Conservation (phyloP, 106 monocot species). For the Allium cepa region DNA sequence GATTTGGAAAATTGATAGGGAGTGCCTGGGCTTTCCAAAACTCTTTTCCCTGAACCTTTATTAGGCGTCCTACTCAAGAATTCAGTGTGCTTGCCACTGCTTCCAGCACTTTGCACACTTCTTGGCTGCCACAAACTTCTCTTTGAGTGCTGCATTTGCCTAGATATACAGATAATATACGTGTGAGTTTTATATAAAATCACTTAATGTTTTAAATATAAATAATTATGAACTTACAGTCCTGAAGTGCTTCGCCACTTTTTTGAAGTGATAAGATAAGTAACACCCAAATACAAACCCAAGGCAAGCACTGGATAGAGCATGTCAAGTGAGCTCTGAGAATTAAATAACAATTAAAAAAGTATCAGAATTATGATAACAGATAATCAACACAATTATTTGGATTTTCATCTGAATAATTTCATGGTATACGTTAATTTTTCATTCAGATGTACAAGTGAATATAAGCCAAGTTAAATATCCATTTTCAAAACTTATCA, state of each 20-base stretch:
- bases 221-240: slow-evolving; percentile 7
- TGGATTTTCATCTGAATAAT: too few relatives aligned
- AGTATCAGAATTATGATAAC: not conserved
- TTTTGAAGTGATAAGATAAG: slow-evolving; percentile 20
- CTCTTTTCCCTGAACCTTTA: slow-evolving; percentile 4
- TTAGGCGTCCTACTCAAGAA: slow-evolving; percentile 50
- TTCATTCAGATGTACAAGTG: too few relatives aligned
- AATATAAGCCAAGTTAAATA: too few relatives aligned
- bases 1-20: slow-evolving; percentile 24
- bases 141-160: slow-evolving; percentile 13
- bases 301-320: slow-evolving; percentile 37
- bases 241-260: slow-evolving; percentile 8
- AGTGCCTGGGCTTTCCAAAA: slow-evolving; percentile 21
- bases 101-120: not conserved
- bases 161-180: not conserved
- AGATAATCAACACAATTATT: too few relatives aligned
- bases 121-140: slow-evolving; percentile 12
- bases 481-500: too few relatives aligned
- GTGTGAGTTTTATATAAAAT: not conserved
- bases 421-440: too few relatives aligned
- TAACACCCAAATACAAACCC: slow-evolving; percentile 24
- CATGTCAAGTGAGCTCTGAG: slow-evolving; percentile 68
- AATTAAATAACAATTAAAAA: slow-evolving; percentile 8
- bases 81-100: slow-evolving; percentile 33
- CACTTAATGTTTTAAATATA: not conserved